Evolutionary conservation across 805 yeast species (phyloP), one percentile per base, ranked within the genome.

Genomic region (Hemisphaericaspora nanyangensis): DNA sequence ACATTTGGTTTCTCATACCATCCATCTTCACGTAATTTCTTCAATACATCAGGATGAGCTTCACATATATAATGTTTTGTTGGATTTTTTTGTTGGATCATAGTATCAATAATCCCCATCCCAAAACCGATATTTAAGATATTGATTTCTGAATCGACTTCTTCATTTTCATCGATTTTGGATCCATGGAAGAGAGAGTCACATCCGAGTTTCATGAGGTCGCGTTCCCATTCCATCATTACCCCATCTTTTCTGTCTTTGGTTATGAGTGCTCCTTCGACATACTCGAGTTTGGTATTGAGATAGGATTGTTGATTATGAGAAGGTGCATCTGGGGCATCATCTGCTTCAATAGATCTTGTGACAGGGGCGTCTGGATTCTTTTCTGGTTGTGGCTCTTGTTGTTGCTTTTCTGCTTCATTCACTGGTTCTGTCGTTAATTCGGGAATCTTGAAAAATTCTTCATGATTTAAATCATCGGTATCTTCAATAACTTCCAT

Each of bases 191-290:
- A 80, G n/a, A 91, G 56, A 0, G 91, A 66, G 25, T 84, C 80
- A 39, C 95, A 83, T 1, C 95, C 95, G 12, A 81, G 70, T 37
- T 72, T 67, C 98, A 90, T 90, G 40, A 90, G 68, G 16, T 79
- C 76, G 4, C 79, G 72, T 57, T 90, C 98, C 98, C 98, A 90
- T 50, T 83, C 84, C 98, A 90, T 90, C 98, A 90, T 90, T 2
- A 90, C 97, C 13, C 96, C 98, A 52, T 90, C 97, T 34, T 75
- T 70, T 37, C 82, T 67, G 17, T 78, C 82, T 43, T 77, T 71
- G 1, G 97, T 91, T 18, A 87, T 66, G 18, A 90, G 67, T 0
- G 93, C 81, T 37, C 71, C 75, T 43, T 81, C 82, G 29, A 67
- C 72, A 56, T 86, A 90, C 48, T 78, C 80, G 18, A 90, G 65